Conservation (phyloP, 805 yeast genomes). For the Yarrowia sp. region DNA sequence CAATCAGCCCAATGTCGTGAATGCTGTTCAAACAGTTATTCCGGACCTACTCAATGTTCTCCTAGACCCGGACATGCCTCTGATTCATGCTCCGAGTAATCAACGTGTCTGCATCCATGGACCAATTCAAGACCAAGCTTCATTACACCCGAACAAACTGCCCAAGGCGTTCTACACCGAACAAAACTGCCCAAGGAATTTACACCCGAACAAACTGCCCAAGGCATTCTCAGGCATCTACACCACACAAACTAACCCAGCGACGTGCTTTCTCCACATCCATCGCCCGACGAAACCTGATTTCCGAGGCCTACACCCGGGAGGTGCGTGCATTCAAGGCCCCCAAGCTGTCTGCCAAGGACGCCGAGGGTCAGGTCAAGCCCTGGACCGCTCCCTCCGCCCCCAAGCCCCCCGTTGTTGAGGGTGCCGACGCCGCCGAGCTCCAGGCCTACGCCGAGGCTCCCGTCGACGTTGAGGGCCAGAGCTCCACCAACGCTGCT, state of each 20-base stretch:
- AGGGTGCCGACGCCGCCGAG: slow-evolving; percentile 65
- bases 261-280: slow-evolving; percentile 35
- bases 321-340: slow-evolving; percentile 90
- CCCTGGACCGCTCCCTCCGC: slow-evolving; percentile 80
- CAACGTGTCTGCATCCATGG: too few species aligned
- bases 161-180: too few species aligned
- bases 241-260: slow-evolving; percentile 24
- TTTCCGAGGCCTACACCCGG: slow-evolving; percentile 80
- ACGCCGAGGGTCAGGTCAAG: slow-evolving; percentile 74
- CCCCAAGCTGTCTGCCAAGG: slow-evolving; percentile 65
- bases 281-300: slow-evolving; percentile 48
- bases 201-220: too few species aligned
- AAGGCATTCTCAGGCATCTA: too few species aligned
- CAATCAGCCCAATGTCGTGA: too few species aligned
- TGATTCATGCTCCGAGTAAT: too few species aligned
- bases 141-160: too few species aligned
- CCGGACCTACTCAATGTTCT: too few species aligned
- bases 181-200: too few species aligned
- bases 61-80: too few species aligned
- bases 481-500: slow-evolving; percentile 31
- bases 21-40: too few species aligned
- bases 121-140: too few species aligned
- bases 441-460: slow-evolving; percentile 47
- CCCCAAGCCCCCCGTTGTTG: slow-evolving; percentile 79
- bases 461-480: slow-evolving; percentile 43